phyloP scores from a whole-genome alignment of 495 filamentous ascomycete species.

The Podospora australis region DNA sequence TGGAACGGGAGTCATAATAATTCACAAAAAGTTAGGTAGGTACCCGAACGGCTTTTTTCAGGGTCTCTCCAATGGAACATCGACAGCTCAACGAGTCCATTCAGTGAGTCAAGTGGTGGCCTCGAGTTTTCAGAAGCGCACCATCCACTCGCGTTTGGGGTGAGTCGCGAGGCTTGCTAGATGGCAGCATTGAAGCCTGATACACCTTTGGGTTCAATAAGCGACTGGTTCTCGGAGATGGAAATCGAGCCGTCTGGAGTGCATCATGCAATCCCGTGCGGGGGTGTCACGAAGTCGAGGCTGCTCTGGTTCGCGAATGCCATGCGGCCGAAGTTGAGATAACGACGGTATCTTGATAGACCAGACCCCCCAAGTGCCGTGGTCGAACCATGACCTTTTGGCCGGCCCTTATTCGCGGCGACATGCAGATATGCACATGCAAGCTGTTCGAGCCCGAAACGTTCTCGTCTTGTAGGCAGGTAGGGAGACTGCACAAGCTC shows the following conservation, averaged over 20 bases:
- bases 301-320: conserved; percentile 1
- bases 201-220: not conserved
- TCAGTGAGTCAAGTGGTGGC: too few species aligned
- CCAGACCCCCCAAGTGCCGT: not conserved
- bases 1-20: too few species aligned
- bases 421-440: conserved; percentile 25
- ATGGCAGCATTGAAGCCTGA: conserved; percentile 6
- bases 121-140: too few species aligned
- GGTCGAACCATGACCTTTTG: conserved; percentile 1
- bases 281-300: conserved; percentile 1
- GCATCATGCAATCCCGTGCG: not conserved
- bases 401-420: conserved; percentile 18
- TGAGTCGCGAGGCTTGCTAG: conserved; percentile 4
- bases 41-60: too few species aligned
- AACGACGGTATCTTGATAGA: not conserved
- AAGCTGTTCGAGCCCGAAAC: too few species aligned
- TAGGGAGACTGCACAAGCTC: too few species aligned
- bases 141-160: too few species aligned
- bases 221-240: not conserved
- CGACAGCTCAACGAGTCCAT: too few species aligned
- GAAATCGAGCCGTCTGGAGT: too few species aligned
- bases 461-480: too few species aligned
- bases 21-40: too few species aligned
- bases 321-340: not conserved
- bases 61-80: too few species aligned